These are phyloP conservation scores for Suillus americanus DNA, from an alignment of 768 basidiomycete species.

Conservation along the genomic window DNA sequence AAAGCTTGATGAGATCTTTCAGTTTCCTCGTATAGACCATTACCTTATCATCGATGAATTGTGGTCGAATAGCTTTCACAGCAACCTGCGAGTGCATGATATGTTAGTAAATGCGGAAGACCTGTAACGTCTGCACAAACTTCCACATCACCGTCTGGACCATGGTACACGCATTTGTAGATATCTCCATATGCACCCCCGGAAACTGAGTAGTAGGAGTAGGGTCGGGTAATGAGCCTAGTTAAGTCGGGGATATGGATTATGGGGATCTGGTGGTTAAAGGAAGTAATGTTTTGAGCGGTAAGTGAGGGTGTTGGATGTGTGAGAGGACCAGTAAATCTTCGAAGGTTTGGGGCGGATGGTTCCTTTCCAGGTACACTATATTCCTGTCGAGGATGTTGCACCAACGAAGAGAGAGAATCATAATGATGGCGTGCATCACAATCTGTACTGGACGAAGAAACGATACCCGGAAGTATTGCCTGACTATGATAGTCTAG, in stretches of 20 bases:
- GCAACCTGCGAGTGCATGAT: neutral
- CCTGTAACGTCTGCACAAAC: neutral
- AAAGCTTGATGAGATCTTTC: neutral
- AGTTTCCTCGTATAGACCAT: neutral
- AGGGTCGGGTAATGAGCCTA: neutral
- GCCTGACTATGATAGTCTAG: no score
- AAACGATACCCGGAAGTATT: no score
- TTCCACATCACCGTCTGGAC: neutral
- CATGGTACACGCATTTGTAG: neutral
- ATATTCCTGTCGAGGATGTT: no score
- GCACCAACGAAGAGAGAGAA: no score
- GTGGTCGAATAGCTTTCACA: neutral
- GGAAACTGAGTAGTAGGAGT: neutral
- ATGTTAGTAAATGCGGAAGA: neutral
- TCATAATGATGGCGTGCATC: no score
- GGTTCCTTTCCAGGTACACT: no score
- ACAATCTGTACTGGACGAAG: no score
- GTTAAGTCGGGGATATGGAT: neutral
- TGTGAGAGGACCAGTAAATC: no score
- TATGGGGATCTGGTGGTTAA: no score
- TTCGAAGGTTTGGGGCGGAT: no score
- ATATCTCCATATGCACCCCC: neutral
- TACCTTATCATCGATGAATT: neutral
- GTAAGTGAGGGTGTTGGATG: no score
- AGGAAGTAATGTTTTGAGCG: no score